Evolutionary conservation across 257 asterid species (phyloP).

Genomic region (Solanum boliviense): DNA sequence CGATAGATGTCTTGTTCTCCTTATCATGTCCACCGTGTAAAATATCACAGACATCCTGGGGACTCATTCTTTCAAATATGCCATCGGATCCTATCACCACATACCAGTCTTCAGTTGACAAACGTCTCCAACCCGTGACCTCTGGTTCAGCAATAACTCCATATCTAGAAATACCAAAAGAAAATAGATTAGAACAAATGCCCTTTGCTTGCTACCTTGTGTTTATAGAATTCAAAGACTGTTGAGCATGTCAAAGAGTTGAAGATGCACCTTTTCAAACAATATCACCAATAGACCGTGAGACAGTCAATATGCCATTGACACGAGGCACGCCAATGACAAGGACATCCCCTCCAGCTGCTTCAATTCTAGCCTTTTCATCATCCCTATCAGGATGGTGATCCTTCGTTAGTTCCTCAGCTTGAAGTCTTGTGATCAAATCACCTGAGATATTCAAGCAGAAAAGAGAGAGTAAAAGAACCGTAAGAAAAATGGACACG

Average conservation of each 20-base stretch:
- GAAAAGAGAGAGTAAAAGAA: not conserved
- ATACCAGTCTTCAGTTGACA: constrained; percentile 23
- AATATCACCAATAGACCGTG: constrained; percentile 72
- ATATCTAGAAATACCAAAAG: constrained; percentile 17
- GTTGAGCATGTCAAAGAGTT: not conserved
- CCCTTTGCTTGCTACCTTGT: not conserved
- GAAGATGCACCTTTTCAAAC: constrained; percentile 31
- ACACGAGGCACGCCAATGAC: constrained; percentile 49
- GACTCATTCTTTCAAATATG: constrained; percentile 47
- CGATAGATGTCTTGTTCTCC: not conserved
- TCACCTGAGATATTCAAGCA: constrained; percentile 6
- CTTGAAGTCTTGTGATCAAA: constrained; percentile 13
- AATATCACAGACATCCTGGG: constrained; percentile 43
- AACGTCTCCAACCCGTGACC: constrained; percentile 37
- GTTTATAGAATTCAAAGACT: not conserved
- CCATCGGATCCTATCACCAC: constrained; percentile 72
- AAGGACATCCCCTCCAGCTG: constrained; percentile 28
- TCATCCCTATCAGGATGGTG: constrained; percentile 64
- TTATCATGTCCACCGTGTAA: not conserved
- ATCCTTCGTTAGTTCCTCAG: constrained; percentile 57
- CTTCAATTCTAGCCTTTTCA: constrained; percentile 58
- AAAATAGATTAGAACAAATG: not conserved
- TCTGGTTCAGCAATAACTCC: constrained; percentile 74
- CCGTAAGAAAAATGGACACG: not conserved
- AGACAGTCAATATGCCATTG: constrained; percentile 58